Conservation (phyloP, 2,329 filamentous ascomycete species). For the Periconia macrospinosa region DNA sequence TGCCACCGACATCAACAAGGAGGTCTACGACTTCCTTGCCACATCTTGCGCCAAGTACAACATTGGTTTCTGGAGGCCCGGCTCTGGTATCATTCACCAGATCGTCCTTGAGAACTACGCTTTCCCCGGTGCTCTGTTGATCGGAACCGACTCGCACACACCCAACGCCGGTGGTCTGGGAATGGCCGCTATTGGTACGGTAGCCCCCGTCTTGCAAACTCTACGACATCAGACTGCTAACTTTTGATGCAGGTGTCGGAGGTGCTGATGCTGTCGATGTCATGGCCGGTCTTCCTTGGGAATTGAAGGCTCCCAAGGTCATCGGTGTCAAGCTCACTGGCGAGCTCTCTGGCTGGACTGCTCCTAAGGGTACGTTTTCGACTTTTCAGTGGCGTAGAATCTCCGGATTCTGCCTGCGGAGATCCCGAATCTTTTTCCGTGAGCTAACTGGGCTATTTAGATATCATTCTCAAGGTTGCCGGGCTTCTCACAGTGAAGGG, state of each 20-base stretch:
- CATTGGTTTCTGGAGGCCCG: conserved; percentile 99
- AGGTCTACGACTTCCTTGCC: conserved; percentile 97
- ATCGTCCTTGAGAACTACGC: conserved; percentile 98
- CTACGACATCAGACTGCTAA: not conserved
- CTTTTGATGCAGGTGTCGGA: conserved; percentile 71
- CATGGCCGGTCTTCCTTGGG: conserved; percentile 94
- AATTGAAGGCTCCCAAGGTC: conserved; percentile 94
- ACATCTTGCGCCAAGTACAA: conserved; percentile 98
- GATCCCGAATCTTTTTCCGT: not conserved
- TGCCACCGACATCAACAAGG: conserved; percentile 94
- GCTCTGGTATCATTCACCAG: conserved; percentile 99
- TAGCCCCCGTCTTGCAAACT: conserved; percentile 37
- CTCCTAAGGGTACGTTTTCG: conserved; percentile 75
- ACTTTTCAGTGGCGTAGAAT: not conserved
- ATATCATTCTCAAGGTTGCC: conserved; percentile 96
- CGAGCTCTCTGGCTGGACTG: conserved; percentile 83
- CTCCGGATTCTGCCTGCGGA: conserved; percentile 4
- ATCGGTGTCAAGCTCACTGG: conserved; percentile 97
- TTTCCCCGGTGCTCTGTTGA: conserved; percentile 96
- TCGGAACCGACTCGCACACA: conserved; percentile 97
- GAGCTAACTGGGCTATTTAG: conserved; percentile 48
- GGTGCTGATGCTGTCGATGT: conserved; percentile 99
- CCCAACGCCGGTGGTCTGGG: conserved; percentile 96
- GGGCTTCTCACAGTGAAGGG: conserved; percentile 98
- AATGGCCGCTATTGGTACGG: conserved; percentile 93